Base-by-base conservation (phyloP, 192 early-diverging fungal species). In the Coemansia sp. region DNA sequence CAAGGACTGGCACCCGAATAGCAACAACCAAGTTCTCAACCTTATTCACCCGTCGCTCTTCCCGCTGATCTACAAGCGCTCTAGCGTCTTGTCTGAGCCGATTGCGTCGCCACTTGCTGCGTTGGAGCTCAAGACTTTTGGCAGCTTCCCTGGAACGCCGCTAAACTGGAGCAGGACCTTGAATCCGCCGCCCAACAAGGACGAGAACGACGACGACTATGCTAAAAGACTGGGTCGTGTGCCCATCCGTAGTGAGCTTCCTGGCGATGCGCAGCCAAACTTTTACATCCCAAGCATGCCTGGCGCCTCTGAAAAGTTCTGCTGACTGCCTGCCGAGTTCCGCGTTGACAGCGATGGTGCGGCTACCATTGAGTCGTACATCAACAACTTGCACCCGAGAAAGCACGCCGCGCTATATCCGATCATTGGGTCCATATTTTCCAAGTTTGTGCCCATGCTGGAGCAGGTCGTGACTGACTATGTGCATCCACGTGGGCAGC, bases 311-410 rank as follows among this genome's bases (percentile, higher is more conserved):
- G 16, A 63, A 0, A 59, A 42, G 32, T 82, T 74, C 42, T 77
- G 75, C 62, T 91, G 89, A 91, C 79, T 93, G 17, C 91, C 92
- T 0, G 68, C 87, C 6, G 92, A 90, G 40, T 89, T 91, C 67
- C 60, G 70, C 3, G 79, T 92, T 1, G 55, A 30, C 19, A 50
- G 78, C 0, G 76, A 86, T 35, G 90, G 90, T 38, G n/a, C 72
- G 7, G 69, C 81, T 23, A 49, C 53, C 1, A 71, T 88, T 21
- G 42, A 62, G 28, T 90, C 89, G 2, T 93, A 92, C 72, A 93
- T 94, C 82, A 92, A 93, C 84, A 93, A 92, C 61, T 55, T 92
- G 26, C 85, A 92, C 44, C 90, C 88, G 9, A 30, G 65, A 19
- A 72, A 85, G 38, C 71, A 84, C 63, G 69, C 70, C 9, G 72